Conservation (phyloP, 1,284 basidiomycete genomes). For the Golubevia pallescens region DNA sequence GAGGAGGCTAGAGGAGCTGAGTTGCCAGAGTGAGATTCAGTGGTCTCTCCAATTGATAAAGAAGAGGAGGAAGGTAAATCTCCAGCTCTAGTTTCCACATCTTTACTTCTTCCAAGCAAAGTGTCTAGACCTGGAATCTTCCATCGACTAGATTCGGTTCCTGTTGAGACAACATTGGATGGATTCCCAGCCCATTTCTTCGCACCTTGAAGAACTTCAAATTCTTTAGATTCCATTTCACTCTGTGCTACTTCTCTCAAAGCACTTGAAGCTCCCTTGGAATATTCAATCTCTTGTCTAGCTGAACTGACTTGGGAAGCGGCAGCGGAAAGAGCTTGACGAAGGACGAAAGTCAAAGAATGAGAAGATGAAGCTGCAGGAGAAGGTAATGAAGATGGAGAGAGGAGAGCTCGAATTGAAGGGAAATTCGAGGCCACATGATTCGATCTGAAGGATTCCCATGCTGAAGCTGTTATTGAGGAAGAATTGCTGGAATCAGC, state of each 20-base stretch:
- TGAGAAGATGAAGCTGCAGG: not conserved
- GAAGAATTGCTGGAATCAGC: too few relatives aligned
- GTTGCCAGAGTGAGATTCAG: too few relatives aligned
- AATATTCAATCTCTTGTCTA: not conserved
- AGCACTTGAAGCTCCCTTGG: not conserved
- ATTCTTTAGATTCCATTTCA: not conserved
- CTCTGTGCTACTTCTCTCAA: not conserved
- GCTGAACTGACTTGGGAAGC: not conserved
- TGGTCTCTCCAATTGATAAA: not conserved
- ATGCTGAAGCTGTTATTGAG: too few relatives aligned
- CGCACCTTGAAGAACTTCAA: not conserved
- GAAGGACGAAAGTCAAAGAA: not conserved
- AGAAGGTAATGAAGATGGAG: not conserved
- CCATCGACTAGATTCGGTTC: not conserved
- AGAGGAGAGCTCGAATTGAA: not conserved
- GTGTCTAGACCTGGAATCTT: not conserved
- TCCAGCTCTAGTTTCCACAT: not conserved
- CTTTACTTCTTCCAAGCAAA: not conserved
- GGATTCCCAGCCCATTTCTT: not conserved
- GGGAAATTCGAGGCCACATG: not conserved
- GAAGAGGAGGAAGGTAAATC: not conserved
- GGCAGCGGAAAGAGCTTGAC: not conserved
- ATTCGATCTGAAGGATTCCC: not conserved
- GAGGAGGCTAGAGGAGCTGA: not conserved
- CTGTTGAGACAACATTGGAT: not conserved